Percentiles rank a stretch among this genome's conserved stretches.
Evolutionary conservation across 2,329 filamentous ascomycete genomes (phyloP).

Genomic region (Fusarium pseudonygamai): DNA sequence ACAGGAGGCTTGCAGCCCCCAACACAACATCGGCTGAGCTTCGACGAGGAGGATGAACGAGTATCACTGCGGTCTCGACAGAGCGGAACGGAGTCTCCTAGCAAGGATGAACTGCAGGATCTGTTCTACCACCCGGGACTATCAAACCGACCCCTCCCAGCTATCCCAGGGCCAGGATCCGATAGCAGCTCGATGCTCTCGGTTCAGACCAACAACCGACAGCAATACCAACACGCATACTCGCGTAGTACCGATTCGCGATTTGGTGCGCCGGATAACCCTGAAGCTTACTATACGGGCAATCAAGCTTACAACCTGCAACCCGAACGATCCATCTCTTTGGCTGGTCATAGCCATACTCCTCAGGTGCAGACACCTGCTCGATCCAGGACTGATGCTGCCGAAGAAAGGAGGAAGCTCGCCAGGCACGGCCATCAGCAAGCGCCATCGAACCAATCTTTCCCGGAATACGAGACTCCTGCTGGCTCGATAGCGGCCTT

Average conservation of each 20-base stretch:
- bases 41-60: slow-evolving; percentile 90
- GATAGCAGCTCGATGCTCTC: slow-evolving; percentile 67
- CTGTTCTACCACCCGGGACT: slow-evolving; percentile 94
- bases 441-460: slow-evolving; percentile 57
- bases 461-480: slow-evolving; percentile 67
- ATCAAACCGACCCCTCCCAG: slow-evolving; percentile 69
- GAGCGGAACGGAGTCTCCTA: slow-evolving; percentile 72
- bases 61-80: slow-evolving; percentile 65
- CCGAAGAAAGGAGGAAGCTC: slow-evolving; percentile 70
- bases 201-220: slow-evolving; percentile 53
- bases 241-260: slow-evolving; percentile 59
- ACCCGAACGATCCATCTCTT: slow-evolving; percentile 79
- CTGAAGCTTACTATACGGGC: slow-evolving; percentile 62
- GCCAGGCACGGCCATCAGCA: slow-evolving; percentile 62
- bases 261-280: slow-evolving; percentile 51
- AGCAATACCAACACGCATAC: slow-evolving; percentile 59
- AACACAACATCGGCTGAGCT: slow-evolving; percentile 78
- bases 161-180: slow-evolving; percentile 68
- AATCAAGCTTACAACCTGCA: slow-evolving; percentile 51
- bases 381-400: slow-evolving; percentile 92
- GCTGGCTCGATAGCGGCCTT: slow-evolving; percentile 68
- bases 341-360: slow-evolving; percentile 83
- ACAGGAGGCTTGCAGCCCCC: slow-evolving; percentile 90
- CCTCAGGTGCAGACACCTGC: slow-evolving; percentile 84
- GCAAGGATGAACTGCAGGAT: slow-evolving; percentile 81